These are phyloP conservation scores for Cryptococcus sp. DNA, from an alignment of 1,284 basidiomycete species.

Conservation along the genomic window DNA sequence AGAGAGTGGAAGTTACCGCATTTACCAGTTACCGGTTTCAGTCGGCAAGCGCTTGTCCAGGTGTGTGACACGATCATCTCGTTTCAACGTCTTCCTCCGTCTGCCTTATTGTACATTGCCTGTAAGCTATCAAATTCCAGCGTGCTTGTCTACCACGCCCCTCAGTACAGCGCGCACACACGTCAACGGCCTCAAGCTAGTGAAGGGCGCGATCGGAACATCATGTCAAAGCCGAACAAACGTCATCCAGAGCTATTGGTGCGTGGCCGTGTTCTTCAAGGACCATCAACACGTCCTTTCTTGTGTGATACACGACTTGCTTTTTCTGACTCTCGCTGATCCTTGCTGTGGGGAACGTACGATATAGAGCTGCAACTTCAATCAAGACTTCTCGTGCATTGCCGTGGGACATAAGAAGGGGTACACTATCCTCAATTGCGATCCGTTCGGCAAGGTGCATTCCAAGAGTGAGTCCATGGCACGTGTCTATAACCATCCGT, in stretches of 20 bases:
- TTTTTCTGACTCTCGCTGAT: background rate
- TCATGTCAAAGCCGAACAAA: constrained; percentile 19
- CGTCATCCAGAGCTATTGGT: constrained; percentile 53
- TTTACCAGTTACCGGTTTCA: too few relatives aligned
- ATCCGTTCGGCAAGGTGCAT: constrained; percentile 95
- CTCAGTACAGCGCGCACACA: too few relatives aligned
- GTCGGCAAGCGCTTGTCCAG: too few relatives aligned
- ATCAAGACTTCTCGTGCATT: constrained; percentile 64
- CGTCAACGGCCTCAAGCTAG: too few relatives aligned
- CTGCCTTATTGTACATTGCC: too few relatives aligned
- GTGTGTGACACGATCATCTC: too few relatives aligned
- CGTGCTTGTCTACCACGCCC: too few relatives aligned
- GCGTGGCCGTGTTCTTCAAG: constrained; percentile 10
- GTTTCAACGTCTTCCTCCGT: too few relatives aligned
- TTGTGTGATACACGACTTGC: background rate
- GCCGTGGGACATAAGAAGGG: constrained; percentile 94
- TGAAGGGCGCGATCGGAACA: too few relatives aligned
- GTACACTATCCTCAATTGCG: constrained; percentile 96
- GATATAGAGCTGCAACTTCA: constrained; percentile 52
- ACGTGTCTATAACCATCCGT: background rate
- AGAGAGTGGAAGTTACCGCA: too few relatives aligned
- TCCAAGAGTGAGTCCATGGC: constrained; percentile 72
- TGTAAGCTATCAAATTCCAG: too few relatives aligned
- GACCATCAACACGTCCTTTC: background rate
- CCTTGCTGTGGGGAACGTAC: constrained; percentile 5